Percentiles rank a stretch among this genome's conserved stretches.
phyloP scores from a whole-genome alignment of 2,329 filamentous ascomycete genomes.

The Nemania bipapillata region DNA sequence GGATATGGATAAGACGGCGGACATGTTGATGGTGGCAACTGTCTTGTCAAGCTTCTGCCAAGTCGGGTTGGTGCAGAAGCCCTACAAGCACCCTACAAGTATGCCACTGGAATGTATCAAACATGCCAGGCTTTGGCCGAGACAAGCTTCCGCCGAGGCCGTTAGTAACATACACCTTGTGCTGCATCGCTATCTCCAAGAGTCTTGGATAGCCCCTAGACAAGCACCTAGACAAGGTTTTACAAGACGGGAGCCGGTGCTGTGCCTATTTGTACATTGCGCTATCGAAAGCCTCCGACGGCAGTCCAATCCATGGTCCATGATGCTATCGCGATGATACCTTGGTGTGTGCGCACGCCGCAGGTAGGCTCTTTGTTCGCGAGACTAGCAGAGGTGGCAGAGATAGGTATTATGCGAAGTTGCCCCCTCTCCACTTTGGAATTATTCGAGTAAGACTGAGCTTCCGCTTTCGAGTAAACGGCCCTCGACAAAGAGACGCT shows the following conservation, averaged over 20 bases:
- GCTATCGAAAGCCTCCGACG: not conserved
- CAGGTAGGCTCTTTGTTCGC: conserved; percentile 10
- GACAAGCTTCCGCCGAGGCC: conserved; percentile 35
- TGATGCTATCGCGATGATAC: conserved; percentile 11
- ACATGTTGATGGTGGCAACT: conserved; percentile 21
- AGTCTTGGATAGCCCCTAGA: conserved; percentile 2
- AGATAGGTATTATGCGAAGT: not conserved
- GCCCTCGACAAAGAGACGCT: conserved; percentile 13
- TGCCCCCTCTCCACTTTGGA: conserved; percentile 7
- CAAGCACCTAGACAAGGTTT: not conserved
- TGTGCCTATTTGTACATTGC: not conserved
- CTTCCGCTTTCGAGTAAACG: conserved; percentile 32
- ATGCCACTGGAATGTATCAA: not conserved
- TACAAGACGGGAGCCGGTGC: not conserved
- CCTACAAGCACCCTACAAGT: too few relatives aligned
- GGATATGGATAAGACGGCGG: not conserved
- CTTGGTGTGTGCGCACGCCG: too few relatives aligned
- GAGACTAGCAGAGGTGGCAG: not conserved
- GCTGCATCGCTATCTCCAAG: not conserved
- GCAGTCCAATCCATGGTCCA: too few relatives aligned
- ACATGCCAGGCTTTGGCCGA: not conserved
- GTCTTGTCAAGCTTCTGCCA: conserved; percentile 37
- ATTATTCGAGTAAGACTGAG: conserved; percentile 9
- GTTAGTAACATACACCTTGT: not conserved
- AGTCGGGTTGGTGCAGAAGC: conserved; percentile 33